Base-by-base conservation (phyloP, 2,329 filamentous ascomycete species). In the Chlorencoelia australis region DNA sequence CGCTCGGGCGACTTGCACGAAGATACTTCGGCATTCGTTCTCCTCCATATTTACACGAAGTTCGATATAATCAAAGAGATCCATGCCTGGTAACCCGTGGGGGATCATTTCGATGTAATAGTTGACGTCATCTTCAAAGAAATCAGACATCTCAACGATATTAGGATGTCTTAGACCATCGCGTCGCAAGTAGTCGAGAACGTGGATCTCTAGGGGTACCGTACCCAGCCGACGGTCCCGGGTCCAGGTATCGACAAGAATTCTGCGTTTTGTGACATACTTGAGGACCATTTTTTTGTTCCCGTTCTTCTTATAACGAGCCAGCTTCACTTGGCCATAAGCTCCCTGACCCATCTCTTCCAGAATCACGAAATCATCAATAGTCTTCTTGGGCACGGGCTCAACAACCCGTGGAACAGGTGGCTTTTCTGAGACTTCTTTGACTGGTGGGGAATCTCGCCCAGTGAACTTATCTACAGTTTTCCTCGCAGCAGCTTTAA, bases 91-190 rank as follows among this genome's bases (percentile, higher is more conserved):
- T 24, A 95, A 68, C 1, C 91, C 91, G 52, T 96, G 91, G 0
- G 91, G 91, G 10, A 83, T 71, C 86, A 96, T 98, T 59, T 96
- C 91, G 50, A 98, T 98, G 60, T 98, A 98, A 63, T 98, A 98
- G 56, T 98, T 96, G 51, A 79, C 68, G 45, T 85, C 79, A 48
- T 93, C 85, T 57, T 82, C 78, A 48, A 82, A 82, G 55, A 82
- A 82, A 43, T 76, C 75, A 41, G 76, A 69, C 77, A 82, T 82
- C 57, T 82, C 76, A 11, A 82, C 74, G 48, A 82, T 81, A 49
- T 82, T 82, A 35, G 74, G 72, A 49, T 82, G 78, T 30, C 66
- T 67, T 19, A 79, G 63, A 28, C 75, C 76, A 36, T 79, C 87
- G 19, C 80, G 74, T 17, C 87, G 78, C 8, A 98, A 74, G 55